These are phyloP conservation scores for Bocquillonia castaneifolia DNA, from an alignment of 441 rosid genomes.

Conservation along the genomic window DNA sequence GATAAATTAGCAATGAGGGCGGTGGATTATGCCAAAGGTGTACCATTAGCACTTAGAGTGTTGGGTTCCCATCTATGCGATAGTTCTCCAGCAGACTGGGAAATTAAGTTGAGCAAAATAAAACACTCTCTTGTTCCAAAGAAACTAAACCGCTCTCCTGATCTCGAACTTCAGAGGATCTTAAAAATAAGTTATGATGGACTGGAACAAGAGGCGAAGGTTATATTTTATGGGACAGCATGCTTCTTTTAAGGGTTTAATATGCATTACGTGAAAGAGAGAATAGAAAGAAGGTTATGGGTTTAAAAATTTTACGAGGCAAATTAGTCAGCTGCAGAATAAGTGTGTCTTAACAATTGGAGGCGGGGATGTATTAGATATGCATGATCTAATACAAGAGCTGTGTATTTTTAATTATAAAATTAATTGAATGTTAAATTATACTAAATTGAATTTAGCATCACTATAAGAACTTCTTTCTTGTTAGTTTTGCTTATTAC, in stretches of 20 bases:
- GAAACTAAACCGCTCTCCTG: constrained; percentile 1
- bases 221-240: constrained; percentile 20
- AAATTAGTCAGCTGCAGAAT: constrained; percentile 2
- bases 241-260: constrained; percentile 19
- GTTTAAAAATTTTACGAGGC: background rate
- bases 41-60: constrained; percentile 17
- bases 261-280: background rate
- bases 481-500: too few relatives aligned
- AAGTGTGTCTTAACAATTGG: constrained; percentile 8
- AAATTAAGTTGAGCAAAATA: background rate
- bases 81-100: constrained; percentile 13
- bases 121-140: too few relatives aligned
- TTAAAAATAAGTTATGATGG: constrained; percentile 9
- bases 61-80: constrained; percentile 22
- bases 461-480: too few relatives aligned
- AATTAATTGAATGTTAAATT: too few relatives aligned
- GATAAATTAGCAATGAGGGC: background rate
- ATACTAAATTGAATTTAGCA: too few relatives aligned
- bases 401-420: too few relatives aligned
- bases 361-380: background rate
- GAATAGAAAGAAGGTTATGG: too few relatives aligned
- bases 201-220: background rate
- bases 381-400: constrained; percentile 33
- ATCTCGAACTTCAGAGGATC: background rate
- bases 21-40: constrained; percentile 8